Evolutionary conservation across 2,329 filamentous ascomycete species (phyloP), one percentile per base, ranked within the genome.

Genomic region (Alternaria alternata): DNA sequence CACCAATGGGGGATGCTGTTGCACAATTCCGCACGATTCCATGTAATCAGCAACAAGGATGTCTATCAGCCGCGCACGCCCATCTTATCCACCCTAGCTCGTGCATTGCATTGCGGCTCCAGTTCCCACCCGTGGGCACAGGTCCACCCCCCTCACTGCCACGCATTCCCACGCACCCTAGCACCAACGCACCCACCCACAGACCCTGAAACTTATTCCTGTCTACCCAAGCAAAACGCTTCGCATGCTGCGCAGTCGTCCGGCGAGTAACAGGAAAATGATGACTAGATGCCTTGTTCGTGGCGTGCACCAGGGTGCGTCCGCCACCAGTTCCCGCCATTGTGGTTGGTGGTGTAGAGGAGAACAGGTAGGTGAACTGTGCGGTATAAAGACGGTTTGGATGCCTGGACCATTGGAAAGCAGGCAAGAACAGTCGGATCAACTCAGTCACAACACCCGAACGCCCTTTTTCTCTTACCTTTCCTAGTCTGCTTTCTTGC

Each of bases 341-440:
- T 61, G 42, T 64, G 63, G 65, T 68, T 68, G 65, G 61, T 57
- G 55, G 57, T 57, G 43, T 39, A 44, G 55, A 36, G 14, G 53
- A 12, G 48, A 55, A 44, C 38, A 44, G 56, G 51, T 55, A 32
- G n/a, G 32, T 55, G 57, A 54, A 54, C 52, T 55, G 55, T 62
- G 61, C 59, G 53, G 52, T 75, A 75, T 75, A 75, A 75, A 75
- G 73, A 69, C 66, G 52, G 70, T 72, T 71, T 73, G 67, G 67
- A 59, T 63, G 63, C 57, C 65, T 62, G 65, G 63, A 57, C 32
- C 57, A 61, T 49, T 32, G 51, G 47, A 44, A 47, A 49, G 30
- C 24, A 43, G 51, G 44, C 57, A 47, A 47, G 48, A 32, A n/a
- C 18, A 63, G 59, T 60, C 68, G 66, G 61, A 62, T 36, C 52